A percentile compares a stretch with the other conserved stretches of the same genome.
These are phyloP conservation scores for Cryphonectria japonica DNA, from an alignment of 2,329 filamentous ascomycete genomes.

Conservation along the genomic window DNA sequence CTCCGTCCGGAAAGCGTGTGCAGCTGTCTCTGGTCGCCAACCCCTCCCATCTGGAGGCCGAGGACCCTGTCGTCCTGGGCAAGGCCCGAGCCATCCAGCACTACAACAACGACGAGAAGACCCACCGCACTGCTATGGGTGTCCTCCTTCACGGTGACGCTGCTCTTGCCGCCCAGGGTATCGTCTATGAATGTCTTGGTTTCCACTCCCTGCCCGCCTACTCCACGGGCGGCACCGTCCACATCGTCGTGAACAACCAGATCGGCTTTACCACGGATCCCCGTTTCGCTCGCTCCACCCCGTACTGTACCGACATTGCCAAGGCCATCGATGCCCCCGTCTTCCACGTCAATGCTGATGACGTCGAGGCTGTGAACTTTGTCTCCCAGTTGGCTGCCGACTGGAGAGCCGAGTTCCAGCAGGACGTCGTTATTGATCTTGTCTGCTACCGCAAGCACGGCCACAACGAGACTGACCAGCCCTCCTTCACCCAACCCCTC, in stretches of 20 bases:
- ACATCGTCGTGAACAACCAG: conserved; percentile 99
- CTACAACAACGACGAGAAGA: conserved; percentile 95
- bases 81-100: conserved; percentile 98
- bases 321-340: conserved; percentile 98
- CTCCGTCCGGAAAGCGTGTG: conserved; percentile 97
- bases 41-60: conserved; percentile 95
- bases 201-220: conserved; percentile 96
- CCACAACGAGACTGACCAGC: conserved; percentile 99
- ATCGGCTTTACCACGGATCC: conserved; percentile 99
- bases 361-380: conserved; percentile 97
- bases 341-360: conserved; percentile 98
- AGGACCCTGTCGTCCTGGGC: conserved; percentile 95
- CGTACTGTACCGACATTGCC: conserved; percentile 98
- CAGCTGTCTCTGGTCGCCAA: conserved; percentile 98
- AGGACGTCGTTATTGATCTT: conserved; percentile 96
- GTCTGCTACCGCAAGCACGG: conserved; percentile 99
- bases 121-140: conserved; percentile 89
- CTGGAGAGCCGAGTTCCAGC: conserved; percentile 98
- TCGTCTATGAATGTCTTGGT: conserved; percentile 98
- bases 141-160: conserved; percentile 96
- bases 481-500: conserved; percentile 97
- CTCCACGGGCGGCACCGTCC: conserved; percentile 95
- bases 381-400: conserved; percentile 96
- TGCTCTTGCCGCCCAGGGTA: conserved; percentile 92
- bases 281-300: conserved; percentile 93